A percentile compares a stretch with the other conserved stretches of the same genome.
phyloP scores from a whole-genome alignment of 2,329 filamentous ascomycete genomes.

The Ilyonectria destructans region DNA sequence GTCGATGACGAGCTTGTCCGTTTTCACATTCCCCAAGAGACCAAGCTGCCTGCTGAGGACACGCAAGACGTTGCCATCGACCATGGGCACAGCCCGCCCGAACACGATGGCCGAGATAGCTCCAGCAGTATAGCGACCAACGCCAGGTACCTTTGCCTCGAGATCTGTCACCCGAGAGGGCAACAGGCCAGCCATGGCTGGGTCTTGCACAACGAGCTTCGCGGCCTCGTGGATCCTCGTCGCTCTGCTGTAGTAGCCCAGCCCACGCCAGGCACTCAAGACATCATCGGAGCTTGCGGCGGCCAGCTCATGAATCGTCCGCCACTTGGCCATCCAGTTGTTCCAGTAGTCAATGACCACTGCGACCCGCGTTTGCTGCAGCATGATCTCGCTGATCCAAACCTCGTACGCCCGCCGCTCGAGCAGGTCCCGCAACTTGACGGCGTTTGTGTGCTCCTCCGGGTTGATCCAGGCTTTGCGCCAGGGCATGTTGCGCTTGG shows the following conservation, averaged over 20 bases:
- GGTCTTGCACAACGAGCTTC: constrained; percentile 63
- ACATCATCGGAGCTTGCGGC: constrained; percentile 70
- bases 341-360: constrained; percentile 77
- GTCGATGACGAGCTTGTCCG: constrained; percentile 68
- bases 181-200: constrained; percentile 63
- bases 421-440: constrained; percentile 60
- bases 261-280: constrained; percentile 71
- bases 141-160: constrained; percentile 69
- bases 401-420: constrained; percentile 75
- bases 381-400: constrained; percentile 79
- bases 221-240: constrained; percentile 73
- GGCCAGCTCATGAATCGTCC: constrained; percentile 71
- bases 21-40: constrained; percentile 70
- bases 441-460: constrained; percentile 41
- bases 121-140: constrained; percentile 75
- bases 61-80: constrained; percentile 76
- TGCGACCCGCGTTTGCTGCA: constrained; percentile 76
- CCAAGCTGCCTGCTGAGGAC: constrained; percentile 75
- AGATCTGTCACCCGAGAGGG: constrained; percentile 64
- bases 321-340: constrained; percentile 74
- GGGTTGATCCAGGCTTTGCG: constrained; percentile 72
- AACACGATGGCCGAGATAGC: constrained; percentile 76
- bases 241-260: constrained; percentile 78
- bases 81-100: constrained; percentile 72
- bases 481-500: constrained; percentile 71